These are phyloP conservation scores for Bonia amplexicaulis DNA, from an alignment of 176 grass and related monocot genomes.

Conservation along the genomic window DNA sequence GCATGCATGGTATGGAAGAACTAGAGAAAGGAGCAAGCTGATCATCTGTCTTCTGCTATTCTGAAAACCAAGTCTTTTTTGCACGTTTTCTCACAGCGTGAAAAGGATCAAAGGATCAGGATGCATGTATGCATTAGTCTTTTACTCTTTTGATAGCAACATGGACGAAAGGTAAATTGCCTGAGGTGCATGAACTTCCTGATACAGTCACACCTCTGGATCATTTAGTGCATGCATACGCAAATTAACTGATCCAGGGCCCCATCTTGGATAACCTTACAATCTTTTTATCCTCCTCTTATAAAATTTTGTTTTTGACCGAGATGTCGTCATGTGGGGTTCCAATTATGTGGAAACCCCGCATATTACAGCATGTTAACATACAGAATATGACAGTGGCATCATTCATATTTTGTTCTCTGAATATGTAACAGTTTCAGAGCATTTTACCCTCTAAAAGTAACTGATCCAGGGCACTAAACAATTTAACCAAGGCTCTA, in stretches of 20 bases:
- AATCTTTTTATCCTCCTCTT: not conserved
- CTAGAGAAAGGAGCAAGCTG: not conserved
- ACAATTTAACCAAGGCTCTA: not conserved
- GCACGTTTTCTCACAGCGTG: not conserved
- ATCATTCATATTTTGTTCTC: not conserved
- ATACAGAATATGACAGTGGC: not conserved
- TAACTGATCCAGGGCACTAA: not conserved
- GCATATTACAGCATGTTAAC: not conserved
- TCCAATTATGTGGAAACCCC: not conserved
- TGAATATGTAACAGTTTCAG: not conserved
- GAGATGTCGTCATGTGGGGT: not conserved
- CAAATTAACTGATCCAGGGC: not conserved
- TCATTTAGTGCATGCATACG: not conserved
- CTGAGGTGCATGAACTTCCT: not conserved
- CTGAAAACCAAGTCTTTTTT: not conserved
- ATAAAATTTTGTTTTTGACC: not conserved
- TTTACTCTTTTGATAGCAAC: constrained; percentile 1
- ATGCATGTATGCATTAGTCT: not conserved
- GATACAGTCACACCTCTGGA: not conserved
- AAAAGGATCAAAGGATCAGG: not conserved
- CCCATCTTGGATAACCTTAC: not conserved
- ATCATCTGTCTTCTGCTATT: not conserved
- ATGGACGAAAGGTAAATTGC: not conserved
- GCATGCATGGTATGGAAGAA: not conserved
- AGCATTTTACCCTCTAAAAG: not conserved